A percentile compares a stretch with the other conserved stretches of the same genome.
Evolutionary conservation across 441 rosid species (phyloP).

Genomic region (Sinapis alba): DNA sequence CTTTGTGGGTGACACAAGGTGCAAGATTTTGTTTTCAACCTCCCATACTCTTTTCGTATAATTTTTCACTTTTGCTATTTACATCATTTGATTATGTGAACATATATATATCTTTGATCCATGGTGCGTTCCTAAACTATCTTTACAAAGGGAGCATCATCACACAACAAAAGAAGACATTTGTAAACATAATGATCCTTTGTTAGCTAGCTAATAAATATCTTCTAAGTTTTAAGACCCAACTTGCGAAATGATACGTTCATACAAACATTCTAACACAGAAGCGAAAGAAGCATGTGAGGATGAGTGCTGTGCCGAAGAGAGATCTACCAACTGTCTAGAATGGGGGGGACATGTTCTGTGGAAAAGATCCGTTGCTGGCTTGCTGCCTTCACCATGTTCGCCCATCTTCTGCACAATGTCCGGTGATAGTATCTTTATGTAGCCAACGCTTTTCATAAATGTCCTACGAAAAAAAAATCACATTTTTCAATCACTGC

Average conservation of each 20-base stretch:
- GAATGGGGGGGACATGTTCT: conserved; percentile 26
- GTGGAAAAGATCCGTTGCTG: conserved; percentile 30
- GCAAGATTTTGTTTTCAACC: background rate
- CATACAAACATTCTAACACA: no score
- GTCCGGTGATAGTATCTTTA: no score
- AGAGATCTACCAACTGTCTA: conserved; percentile 17
- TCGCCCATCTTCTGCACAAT: conserved; percentile 71
- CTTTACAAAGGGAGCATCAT: background rate
- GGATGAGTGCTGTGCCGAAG: background rate
- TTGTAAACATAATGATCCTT: no score
- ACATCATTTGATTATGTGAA: background rate
- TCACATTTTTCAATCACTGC: no score
- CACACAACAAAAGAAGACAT: background rate
- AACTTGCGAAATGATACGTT: background rate
- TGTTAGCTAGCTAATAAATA: no score
- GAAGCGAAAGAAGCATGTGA: background rate
- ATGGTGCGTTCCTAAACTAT: background rate
- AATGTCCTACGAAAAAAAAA: no score
- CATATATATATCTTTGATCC: background rate
- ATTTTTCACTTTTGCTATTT: background rate
- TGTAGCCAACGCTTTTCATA: no score
- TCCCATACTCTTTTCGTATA: background rate
- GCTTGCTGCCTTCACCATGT: conserved; percentile 30
- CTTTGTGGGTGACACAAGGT: background rate
- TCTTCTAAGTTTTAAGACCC: background rate